Evolutionary conservation across 2,329 filamentous ascomycete species (phyloP), one percentile per base, ranked within the genome.

Genomic region (Diplodia sapinea): DNA sequence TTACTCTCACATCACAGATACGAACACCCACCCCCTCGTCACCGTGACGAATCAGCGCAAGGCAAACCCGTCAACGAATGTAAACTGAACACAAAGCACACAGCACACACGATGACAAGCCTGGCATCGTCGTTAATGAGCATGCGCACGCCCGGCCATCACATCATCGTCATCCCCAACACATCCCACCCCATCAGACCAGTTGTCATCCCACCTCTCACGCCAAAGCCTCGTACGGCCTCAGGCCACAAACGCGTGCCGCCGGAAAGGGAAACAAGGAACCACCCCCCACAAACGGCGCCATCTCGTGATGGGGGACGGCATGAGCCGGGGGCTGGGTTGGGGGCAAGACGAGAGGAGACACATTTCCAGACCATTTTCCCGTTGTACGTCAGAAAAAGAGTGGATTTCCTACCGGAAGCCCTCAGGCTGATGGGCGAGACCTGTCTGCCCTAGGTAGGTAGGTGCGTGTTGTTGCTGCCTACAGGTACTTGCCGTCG

Each of bases 171-270:
- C 33, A 36, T 36, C 11, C 33, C 33, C 20, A n/a, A 26, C 23
- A 2, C 23, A 26, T 26, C 23, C 23, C 43, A 20, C 13, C 43
- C 7, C 43, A 47, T 47, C 43, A 47, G 43, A 63, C 59, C 59
- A 63, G 59, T 63, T 63, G 59, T 63, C 59, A n/a, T 63, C 59
- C 59, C 59, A 63, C 59, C 12, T 33, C n/a, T 43, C 31, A 13
- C n/a, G 17, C 31, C 43, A 47, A 20, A 47, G 43, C 43, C 38
- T 36, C 43, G 43, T 47, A 47, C 43, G 33, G 38, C 56, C 56
- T 61, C 57, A 49, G 57, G 26, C 31, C 57, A 49, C 36, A 11
- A 15, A 36, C 9, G 33, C 3, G 33, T 2, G n/a, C 1, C 9
- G 17, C 13, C 13, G 43, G 7, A 20, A 47, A 47, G 9, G 9